These are phyloP conservation scores for Bolboschoenoplectus hybrid DNA, from an alignment of 202 grass and related monocot species.

Conservation along the genomic window DNA sequence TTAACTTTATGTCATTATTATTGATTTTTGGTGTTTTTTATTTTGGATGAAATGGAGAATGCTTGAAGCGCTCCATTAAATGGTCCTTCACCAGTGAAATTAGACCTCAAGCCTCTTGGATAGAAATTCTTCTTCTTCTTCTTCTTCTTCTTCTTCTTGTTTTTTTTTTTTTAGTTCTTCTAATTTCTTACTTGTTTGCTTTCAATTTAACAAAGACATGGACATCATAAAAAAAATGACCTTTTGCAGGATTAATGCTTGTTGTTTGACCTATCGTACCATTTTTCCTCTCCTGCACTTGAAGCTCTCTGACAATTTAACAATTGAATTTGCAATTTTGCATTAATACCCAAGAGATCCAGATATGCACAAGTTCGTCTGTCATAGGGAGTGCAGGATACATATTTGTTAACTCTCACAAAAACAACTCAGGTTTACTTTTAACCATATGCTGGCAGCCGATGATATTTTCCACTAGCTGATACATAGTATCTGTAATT, in stretches of 20 bases:
- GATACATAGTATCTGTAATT: not conserved
- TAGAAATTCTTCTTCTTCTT: not conserved
- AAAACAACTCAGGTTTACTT: not conserved
- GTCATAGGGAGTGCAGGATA: not conserved
- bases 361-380: not conserved
- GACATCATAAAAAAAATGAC: not conserved
- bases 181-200: not conserved
- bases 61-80: not conserved
- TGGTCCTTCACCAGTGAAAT: not conserved
- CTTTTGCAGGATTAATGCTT: conserved; percentile 1
- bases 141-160: not conserved
- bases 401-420: not conserved
- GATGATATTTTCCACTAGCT: not conserved
- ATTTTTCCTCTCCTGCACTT: not conserved
- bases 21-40: not conserved
- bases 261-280: not conserved
- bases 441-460: not conserved
- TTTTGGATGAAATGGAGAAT: not conserved
- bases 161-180: not conserved
- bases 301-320: not conserved
- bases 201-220: not conserved
- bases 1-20: conserved; percentile 27
- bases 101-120: not conserved
- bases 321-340: not conserved
- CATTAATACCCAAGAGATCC: not conserved